These are phyloP conservation scores for Pseudogymnoascus destructans DNA, from an alignment of 2,329 filamentous ascomycete genomes.

Conservation along the genomic window DNA sequence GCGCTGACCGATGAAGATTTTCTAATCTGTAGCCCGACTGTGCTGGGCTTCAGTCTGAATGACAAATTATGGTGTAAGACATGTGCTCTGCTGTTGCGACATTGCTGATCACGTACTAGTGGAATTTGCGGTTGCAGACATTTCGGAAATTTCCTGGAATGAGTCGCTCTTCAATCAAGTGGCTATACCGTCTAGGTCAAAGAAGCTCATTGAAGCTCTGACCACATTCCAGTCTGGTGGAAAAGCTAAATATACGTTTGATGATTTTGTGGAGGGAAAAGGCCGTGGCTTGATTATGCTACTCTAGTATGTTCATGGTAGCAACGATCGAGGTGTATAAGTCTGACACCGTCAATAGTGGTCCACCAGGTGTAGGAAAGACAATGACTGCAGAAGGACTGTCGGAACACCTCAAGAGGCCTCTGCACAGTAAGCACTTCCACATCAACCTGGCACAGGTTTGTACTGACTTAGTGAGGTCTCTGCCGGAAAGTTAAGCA, in stretches of 20 bases:
- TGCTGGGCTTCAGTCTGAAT: no score
- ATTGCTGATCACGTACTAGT: no score
- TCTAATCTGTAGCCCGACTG: no score
- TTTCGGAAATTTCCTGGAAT: background rate
- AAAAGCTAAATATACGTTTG: background rate
- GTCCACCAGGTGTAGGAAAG: conserved; percentile 5
- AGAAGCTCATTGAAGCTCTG: conserved; percentile 1
- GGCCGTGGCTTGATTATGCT: no score
- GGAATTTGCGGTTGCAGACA: no score
- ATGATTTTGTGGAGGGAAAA: conserved; percentile 10
- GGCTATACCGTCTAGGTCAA: background rate
- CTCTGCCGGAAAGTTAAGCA: conserved; percentile 1
- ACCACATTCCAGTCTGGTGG: background rate
- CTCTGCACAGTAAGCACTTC: background rate
- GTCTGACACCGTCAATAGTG: background rate
- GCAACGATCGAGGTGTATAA: background rate
- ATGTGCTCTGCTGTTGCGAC: no score
- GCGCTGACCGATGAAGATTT: background rate
- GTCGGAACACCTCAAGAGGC: no score
- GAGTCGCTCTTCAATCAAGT: background rate
- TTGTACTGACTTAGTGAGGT: background rate
- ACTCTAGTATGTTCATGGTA: background rate
- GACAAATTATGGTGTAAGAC: no score
- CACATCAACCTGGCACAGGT: background rate
- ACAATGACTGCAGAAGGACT: no score